Evolutionary conservation across 2,329 filamentous ascomycete genomes (phyloP), one percentile per base, ranked within the genome.

Genomic region (Penicillium vulpinum): DNA sequence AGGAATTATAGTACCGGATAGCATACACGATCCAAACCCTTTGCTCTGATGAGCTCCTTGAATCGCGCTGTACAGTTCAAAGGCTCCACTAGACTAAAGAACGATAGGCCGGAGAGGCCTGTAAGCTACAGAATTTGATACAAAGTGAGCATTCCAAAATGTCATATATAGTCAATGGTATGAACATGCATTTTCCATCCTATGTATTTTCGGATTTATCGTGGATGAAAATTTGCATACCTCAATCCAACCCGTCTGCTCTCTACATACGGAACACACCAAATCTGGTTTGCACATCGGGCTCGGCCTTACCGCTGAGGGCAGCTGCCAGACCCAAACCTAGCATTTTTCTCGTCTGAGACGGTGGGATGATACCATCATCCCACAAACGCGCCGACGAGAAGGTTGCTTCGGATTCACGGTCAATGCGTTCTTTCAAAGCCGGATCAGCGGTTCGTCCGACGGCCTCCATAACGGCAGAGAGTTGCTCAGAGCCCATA

Each of bases 401-500:
- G 75, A 92, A 97, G 0, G 89, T 86, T 0, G 91, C 91, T 66
- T 96, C 90, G 53, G 90, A 96, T 79, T 97, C 93, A 50, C 83
- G 82, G 71, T 97, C 93, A 66, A 99, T 97, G 44, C 93, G 83
- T 39, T 85, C 86, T 75, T 89, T 90, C 59, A 97, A 79, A 60
- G 87, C 88, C 0, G 90, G 89, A 71, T 97, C 92, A 1, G 86
- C 87, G 58, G 85, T 85, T 76, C 90, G 89, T 9, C 93, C 92
- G 0, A 99, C 93, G 2, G 92, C 90, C 77, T 92, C 90, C 94
- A 99, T 97, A 60, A 99, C 94, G 4, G 88, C 85, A 8, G 88
- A 88, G 35, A 99, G 81, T 79, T 97, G 93, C 77, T 97, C 93
- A 39, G 89, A 84, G 21, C 94, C 94, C 94, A 99, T 99, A 66